These are phyloP conservation scores for Tetrapisispora phaffii DNA, from an alignment of 805 yeast genomes.

Conservation along the genomic window DNA sequence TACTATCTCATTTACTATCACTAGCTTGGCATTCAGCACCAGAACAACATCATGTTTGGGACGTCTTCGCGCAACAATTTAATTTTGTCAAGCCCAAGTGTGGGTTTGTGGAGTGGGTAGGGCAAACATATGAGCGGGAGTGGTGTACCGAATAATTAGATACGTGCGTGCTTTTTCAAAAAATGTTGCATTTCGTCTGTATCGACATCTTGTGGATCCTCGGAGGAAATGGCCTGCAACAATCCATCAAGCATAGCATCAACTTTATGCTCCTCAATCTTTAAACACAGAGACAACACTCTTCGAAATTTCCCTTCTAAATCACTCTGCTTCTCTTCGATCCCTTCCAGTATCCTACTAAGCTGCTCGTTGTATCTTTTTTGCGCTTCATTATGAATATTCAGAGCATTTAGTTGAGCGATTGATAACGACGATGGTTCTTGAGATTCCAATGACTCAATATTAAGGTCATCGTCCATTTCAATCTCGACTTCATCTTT, in stretches of 20 bases:
- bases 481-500: background rate
- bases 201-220: conserved; percentile 59
- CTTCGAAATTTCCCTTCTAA: conserved; percentile 72
- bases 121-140: conserved; percentile 5
- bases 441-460: background rate
- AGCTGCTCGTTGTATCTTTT: conserved; percentile 2
- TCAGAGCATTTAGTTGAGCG: background rate
- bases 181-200: conserved; percentile 39
- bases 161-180: conserved; percentile 37
- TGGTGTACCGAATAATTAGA: conserved; percentile 1
- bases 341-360: conserved; percentile 4
- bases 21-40: conserved; percentile 14
- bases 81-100: conserved; percentile 21
- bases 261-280: conserved; percentile 71
- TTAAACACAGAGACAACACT: conserved; percentile 84
- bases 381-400: background rate
- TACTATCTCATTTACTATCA: conserved; percentile 14
- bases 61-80: conserved; percentile 20
- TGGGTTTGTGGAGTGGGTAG: conserved; percentile 39
- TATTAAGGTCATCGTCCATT: background rate
- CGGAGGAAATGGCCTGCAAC: conserved; percentile 80
- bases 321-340: conserved; percentile 32
- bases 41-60: conserved; percentile 11
- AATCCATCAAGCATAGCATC: conserved; percentile 75
- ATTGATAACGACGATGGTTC: too few species aligned